Evolutionary conservation across 2,329 filamentous ascomycete species (phyloP), one percentile per base, ranked within the genome.

Genomic region (Nothomitra cinnamomea): DNA sequence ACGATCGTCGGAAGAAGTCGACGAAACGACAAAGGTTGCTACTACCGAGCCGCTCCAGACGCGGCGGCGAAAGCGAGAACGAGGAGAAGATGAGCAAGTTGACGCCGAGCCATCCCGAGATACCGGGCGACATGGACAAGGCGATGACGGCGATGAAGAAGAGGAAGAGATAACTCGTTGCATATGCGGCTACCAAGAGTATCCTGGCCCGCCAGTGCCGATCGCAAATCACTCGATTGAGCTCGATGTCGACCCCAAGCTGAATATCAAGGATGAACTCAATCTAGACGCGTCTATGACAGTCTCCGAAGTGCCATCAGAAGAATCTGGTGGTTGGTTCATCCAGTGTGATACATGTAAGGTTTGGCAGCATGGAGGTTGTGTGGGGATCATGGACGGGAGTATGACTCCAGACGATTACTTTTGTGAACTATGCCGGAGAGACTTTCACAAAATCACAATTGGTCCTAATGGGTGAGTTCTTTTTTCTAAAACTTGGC

Each of bases 331-430:
- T 45, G 90, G 89, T 52, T 84, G 96, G 69, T 98, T 95, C 69
- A 89, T 98, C 60, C 90, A 96, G 72, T 98, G 92, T 76, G 92
- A 96, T 69, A 76, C 86, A 58, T 98, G 92, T 74, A 94, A 94
- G 66, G 92, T 96, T 58, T 98, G 90, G 92, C 92, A 98, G 67
- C 92, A 98, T 66, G 92, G 92, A 62, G 90, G 89, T 56, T 98
- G 92, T 64, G 90, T 98, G 56, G 90, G 92, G 56, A 95, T 98
- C 63, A 88, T 94, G 72, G 92, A 92, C 60, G 90, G 95, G 68
- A 83, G 86, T 60, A 83, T 85, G 66, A 90, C 87, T 59, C 92
- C 92, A 8, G 90, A 96, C 53, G 89, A 96, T 67, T 98, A 98
- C 71, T 98, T 92, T 65, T 98, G 92, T 70, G 92, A 98, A 70